Base-by-base conservation (phyloP, 345 rosid genomes). In the Noccaea bulbosa region DNA sequence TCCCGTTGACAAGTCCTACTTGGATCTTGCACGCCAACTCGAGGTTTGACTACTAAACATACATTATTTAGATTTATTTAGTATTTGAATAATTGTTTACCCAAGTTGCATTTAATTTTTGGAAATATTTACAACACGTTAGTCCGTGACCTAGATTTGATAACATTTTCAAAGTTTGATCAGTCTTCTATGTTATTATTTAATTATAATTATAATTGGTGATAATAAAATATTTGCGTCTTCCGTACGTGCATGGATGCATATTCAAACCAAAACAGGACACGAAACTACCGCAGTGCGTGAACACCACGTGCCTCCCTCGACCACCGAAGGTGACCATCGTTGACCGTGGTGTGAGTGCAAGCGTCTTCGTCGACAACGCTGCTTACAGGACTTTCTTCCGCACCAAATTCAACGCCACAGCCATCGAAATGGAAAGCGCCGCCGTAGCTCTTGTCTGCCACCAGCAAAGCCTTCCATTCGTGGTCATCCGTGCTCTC, bases 391-490 rank as follows among this genome's bases (percentile, higher is more conserved):
- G 93, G 7, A 76, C 78, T 7, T 86, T 87, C 66, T 32, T 92
- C 43, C 37, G 75, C 78, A 59, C 81, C 30, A 83, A 80, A 67
- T 89, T 89, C 80, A 87, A 87, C 34, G 85, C 77, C 22, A 84
- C 90, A 2, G 81, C 96, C 10, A 32, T 86, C 5, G 96, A 92
- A 70, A 89, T 87, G 93, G 97, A 91, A 66, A 87, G 71, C 7
- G 93, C 91, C n/a, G 87, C 93, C 6, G 27, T 89, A 12, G 95
- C 92, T 30, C 76, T 88, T 7, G 67, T 85, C 37, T 83, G 84
- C 40, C 73, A 41, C 68, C 87, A 91, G 62, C 88, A 84, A 70
- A 69, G 38, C 34, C 65, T 61, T 34, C 93, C 90, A 3, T 91
- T 87, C 41, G 79, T 87, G 0, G 83, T 81, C 0, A 72, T 91